These are phyloP conservation scores for Ottelia alismoides DNA, from an alignment of 106 monocot species.

Conservation along the genomic window DNA sequence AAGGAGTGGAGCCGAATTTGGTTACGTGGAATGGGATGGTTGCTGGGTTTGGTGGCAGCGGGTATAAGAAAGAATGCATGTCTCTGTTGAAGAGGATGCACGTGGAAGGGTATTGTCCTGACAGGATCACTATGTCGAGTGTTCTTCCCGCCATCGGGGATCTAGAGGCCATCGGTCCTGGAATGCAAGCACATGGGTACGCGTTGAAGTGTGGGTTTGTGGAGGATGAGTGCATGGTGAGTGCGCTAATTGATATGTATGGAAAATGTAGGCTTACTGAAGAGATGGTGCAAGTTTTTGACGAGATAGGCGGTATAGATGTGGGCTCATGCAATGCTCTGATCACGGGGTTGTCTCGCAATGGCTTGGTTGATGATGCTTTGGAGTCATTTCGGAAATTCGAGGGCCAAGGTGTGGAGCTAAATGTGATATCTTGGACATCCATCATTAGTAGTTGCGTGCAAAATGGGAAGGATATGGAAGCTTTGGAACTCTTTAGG, in stretches of 20 bases:
- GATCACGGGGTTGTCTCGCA: conserved; percentile 48
- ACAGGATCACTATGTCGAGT: conserved; percentile 37
- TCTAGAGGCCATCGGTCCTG: conserved; percentile 18
- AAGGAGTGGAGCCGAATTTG: conserved; percentile 34
- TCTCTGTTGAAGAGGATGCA: conserved; percentile 32
- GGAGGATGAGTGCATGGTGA: conserved; percentile 28
- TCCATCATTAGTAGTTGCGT: conserved; percentile 61
- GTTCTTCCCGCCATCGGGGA: conserved; percentile 39
- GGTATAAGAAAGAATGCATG: conserved; percentile 16
- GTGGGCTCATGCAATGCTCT: conserved; percentile 68
- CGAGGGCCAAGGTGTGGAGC: conserved; percentile 8
- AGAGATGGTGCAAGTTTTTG: conserved; percentile 45
- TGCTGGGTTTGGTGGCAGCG: conserved; percentile 42
- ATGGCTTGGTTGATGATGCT: conserved; percentile 38
- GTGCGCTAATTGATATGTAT: conserved; percentile 54
- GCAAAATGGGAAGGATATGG: conserved; percentile 64
- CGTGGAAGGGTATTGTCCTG: conserved; percentile 23
- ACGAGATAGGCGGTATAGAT: conserved; percentile 17
- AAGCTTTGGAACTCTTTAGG: conserved; percentile 47
- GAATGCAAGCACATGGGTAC: conserved; percentile 47
- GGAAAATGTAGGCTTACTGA: conserved; percentile 37
- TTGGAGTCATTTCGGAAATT: conserved; percentile 38
- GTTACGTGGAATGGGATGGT: conserved; percentile 72
- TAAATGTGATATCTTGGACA: conserved; percentile 85
- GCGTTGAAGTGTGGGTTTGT: conserved; percentile 29